These are phyloP conservation scores for Paraleonurus japonicus DNA, from an alignment of 257 asterid genomes.

Conservation along the genomic window DNA sequence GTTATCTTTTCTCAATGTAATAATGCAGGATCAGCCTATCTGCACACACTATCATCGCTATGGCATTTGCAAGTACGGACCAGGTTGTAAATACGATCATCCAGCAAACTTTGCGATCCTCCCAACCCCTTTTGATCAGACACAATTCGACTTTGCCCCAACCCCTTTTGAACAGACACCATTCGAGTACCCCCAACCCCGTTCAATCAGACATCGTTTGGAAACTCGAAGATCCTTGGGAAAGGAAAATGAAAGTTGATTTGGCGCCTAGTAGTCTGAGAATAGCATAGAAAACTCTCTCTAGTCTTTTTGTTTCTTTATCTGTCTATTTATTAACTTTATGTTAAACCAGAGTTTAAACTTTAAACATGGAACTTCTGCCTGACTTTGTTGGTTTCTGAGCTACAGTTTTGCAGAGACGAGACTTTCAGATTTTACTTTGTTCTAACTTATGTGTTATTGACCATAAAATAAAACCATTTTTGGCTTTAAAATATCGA, in stretches of 20 bases:
- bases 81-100: slow-evolving; percentile 83
- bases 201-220: slow-evolving; percentile 34
- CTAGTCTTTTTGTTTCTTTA: slow-evolving; percentile 6
- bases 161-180: slow-evolving; percentile 44
- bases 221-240: slow-evolving; percentile 30
- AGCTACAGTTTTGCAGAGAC: slow-evolving; percentile 21
- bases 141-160: slow-evolving; percentile 1
- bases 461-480: not conserved
- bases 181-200: slow-evolving; percentile 32
- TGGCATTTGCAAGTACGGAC: slow-evolving; percentile 94
- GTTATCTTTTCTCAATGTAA: not conserved
- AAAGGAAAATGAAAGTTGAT: slow-evolving; percentile 46
- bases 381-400: slow-evolving; percentile 20
- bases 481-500: not conserved
- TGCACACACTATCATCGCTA: slow-evolving; percentile 75
- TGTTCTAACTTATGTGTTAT: slow-evolving; percentile 10
- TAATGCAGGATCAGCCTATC: slow-evolving; percentile 70
- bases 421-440: not conserved
- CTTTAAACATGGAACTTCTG: slow-evolving; percentile 19
- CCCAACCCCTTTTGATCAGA: slow-evolving; percentile 29
- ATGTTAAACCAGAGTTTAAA: slow-evolving; percentile 14
- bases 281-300: slow-evolving; percentile 20
- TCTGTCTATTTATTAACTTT: not conserved
- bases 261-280: slow-evolving; percentile 19
- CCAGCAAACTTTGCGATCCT: slow-evolving; percentile 49